phyloP scores from a whole-genome alignment of 2,329 filamentous ascomycete genomes.

The Paradendryphiella salina region DNA sequence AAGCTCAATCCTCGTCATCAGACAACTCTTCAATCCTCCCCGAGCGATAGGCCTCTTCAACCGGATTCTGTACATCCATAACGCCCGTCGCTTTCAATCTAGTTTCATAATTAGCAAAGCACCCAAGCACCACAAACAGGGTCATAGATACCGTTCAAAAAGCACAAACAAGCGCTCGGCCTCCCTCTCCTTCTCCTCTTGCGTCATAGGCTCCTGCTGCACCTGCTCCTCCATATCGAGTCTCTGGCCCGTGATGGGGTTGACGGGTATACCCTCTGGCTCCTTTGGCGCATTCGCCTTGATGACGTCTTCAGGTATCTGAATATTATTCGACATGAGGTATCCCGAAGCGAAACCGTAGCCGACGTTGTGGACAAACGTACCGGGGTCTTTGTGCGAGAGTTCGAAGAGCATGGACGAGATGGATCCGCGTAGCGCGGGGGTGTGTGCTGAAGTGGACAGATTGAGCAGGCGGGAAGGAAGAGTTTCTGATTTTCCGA shows the following conservation, averaged over 20 bases:
- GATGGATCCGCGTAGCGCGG: constrained; percentile 73
- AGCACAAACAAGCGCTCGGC: constrained; percentile 87
- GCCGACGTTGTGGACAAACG: constrained; percentile 87
- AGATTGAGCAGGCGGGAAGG: constrained; percentile 76
- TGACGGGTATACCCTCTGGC: constrained; percentile 56
- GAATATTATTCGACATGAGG: constrained; percentile 79
- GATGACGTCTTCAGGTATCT: constrained; percentile 68
- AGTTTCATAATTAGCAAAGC: constrained; percentile 7
- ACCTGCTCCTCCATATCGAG: constrained; percentile 67
- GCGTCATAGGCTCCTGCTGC: constrained; percentile 73
- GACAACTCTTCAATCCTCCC: constrained; percentile 72
- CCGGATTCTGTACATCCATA: constrained; percentile 76
- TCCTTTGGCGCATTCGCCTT: constrained; percentile 54
- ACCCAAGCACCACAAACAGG: not conserved
- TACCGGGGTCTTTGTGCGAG: constrained; percentile 75
- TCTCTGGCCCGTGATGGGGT: constrained; percentile 86
- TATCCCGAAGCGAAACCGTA: constrained; percentile 94
- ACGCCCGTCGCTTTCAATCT: constrained; percentile 74
- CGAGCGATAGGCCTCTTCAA: constrained; percentile 68
- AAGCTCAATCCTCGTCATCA: constrained; percentile 52
- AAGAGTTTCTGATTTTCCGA: constrained; percentile 75
- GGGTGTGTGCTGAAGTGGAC: constrained; percentile 71
- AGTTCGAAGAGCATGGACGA: constrained; percentile 83
- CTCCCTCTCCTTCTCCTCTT: constrained; percentile 89
- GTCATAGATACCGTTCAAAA: constrained; percentile 70